These are phyloP conservation scores for Sugiyamaella smithiae DNA, from an alignment of 805 yeast species.

Conservation along the genomic window DNA sequence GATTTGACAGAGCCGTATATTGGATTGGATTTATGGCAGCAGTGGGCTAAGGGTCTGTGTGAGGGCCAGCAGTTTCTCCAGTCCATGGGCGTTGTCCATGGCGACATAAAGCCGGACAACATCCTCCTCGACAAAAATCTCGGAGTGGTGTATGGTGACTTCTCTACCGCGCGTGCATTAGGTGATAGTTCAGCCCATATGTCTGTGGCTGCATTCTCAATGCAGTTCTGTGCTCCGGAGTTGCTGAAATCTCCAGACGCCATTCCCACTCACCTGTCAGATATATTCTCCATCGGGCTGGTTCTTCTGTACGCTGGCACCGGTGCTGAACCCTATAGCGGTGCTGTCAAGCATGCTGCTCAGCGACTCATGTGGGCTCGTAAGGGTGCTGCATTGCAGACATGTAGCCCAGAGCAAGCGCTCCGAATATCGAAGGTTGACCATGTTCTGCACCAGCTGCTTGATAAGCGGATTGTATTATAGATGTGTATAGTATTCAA, in stretches of 20 bases:
- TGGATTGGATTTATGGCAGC: conserved; percentile 26
- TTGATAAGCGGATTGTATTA: conserved; percentile 8
- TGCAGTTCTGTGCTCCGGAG: conserved; percentile 50
- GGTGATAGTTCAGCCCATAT: conserved; percentile 25
- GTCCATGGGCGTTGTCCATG: conserved; percentile 38
- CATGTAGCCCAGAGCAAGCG: conserved; percentile 19
- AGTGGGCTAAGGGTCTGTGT: conserved; percentile 29
- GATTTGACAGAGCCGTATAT: conserved; percentile 22
- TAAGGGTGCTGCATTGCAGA: conserved; percentile 29
- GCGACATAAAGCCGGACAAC: conserved; percentile 50
- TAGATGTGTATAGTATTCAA: not conserved
- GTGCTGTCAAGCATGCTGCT: conserved; percentile 30
- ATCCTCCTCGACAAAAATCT: conserved; percentile 33
- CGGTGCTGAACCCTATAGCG: conserved; percentile 45
- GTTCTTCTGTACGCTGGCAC: conserved; percentile 45
- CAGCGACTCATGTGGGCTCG: conserved; percentile 34
- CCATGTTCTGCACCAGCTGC: conserved; percentile 10
- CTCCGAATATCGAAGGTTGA: conserved; percentile 8
- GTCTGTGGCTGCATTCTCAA: conserved; percentile 35
- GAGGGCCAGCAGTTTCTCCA: conserved; percentile 27
- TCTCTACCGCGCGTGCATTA: conserved; percentile 40
- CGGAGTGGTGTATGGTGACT: conserved; percentile 46
- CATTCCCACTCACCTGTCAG: conserved; percentile 39
- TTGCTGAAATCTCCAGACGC: conserved; percentile 31
- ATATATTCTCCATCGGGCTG: conserved; percentile 47